Evolutionary conservation across 768 basidiomycete species (phyloP).

Genomic region (Myochromella boudieri): DNA sequence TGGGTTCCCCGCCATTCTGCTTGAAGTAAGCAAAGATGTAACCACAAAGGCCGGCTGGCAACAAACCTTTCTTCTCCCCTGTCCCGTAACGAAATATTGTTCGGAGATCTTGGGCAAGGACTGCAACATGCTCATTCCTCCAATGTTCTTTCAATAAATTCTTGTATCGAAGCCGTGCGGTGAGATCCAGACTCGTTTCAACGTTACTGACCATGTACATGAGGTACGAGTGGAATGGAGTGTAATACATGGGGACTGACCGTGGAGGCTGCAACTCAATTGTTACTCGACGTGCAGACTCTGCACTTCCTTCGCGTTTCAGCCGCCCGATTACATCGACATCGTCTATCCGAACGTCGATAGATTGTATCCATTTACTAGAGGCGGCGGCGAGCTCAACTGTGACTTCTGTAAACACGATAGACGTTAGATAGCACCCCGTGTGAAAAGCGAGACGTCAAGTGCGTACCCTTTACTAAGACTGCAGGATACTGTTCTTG

Average conservation of each 20-base stretch:
- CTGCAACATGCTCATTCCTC: background rate
- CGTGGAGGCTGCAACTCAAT: conserved; percentile 4
- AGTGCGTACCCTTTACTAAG: no score
- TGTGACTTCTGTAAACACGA: conserved; percentile 6
- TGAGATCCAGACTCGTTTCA: background rate
- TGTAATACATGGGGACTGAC: conserved; percentile 5
- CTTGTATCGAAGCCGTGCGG: conserved; percentile 6
- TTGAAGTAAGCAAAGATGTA: background rate
- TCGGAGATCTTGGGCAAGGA: background rate
- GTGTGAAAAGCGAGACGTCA: no score
- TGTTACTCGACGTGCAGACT: background rate
- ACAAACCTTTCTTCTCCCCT: background rate
- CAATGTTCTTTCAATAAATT: background rate
- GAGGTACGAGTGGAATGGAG: background rate
- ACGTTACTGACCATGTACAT: background rate
- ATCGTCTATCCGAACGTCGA: conserved; percentile 9
- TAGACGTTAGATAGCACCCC: no score
- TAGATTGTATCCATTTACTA: conserved; percentile 12
- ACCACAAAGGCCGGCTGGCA: background rate
- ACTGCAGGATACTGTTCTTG: no score
- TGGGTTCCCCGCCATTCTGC: conserved; percentile 9
- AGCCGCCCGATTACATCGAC: conserved; percentile 3
- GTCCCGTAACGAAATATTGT: background rate
- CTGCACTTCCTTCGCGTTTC: background rate
- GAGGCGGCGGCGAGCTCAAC: conserved; percentile 3